Evolutionary conservation across 2,329 filamentous ascomycete genomes (phyloP).

Genomic region (Kalmusia sp.): DNA sequence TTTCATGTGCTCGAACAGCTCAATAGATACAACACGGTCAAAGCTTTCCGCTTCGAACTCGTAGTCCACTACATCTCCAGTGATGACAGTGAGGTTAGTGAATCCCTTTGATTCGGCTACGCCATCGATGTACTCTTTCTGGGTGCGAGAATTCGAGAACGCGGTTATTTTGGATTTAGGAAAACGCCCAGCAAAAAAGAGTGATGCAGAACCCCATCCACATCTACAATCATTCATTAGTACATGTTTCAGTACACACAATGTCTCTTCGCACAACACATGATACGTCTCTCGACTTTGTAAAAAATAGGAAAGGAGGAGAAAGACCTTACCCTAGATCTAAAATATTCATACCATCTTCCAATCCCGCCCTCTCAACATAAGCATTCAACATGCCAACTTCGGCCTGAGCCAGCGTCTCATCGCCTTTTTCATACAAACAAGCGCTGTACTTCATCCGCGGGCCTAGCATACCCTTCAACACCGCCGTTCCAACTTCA

Average conservation of each 20-base stretch:
- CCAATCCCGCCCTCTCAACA: conserved; percentile 65
- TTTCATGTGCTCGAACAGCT: conserved; percentile 80
- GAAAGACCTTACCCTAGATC: conserved; percentile 62
- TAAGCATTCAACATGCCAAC: conserved; percentile 70
- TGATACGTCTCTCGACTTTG: neutral
- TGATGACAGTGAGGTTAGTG: conserved; percentile 68
- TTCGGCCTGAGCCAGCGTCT: conserved; percentile 70
- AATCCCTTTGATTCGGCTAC: conserved; percentile 64
- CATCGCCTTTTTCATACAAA: conserved; percentile 64
- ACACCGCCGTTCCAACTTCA: conserved; percentile 71
- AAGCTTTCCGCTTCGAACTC: conserved; percentile 66
- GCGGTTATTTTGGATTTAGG: conserved; percentile 68
- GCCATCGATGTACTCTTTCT: conserved; percentile 71
- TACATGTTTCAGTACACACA: neutral
- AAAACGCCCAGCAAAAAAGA: conserved; percentile 71
- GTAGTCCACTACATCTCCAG: conserved; percentile 71
- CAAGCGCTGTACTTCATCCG: conserved; percentile 77
- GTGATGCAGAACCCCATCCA: conserved; percentile 71
- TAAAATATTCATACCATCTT: conserved; percentile 67
- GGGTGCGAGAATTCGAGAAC: conserved; percentile 74
- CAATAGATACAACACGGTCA: conserved; percentile 72
- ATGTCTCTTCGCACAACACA: neutral
- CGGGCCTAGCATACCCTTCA: conserved; percentile 67
- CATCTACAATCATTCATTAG: conserved; percentile 54
- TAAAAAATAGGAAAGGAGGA: conserved; percentile 19